Base-by-base conservation (phyloP, 2,329 filamentous ascomycete species). In the Pseudogymnoascus sp. region DNA sequence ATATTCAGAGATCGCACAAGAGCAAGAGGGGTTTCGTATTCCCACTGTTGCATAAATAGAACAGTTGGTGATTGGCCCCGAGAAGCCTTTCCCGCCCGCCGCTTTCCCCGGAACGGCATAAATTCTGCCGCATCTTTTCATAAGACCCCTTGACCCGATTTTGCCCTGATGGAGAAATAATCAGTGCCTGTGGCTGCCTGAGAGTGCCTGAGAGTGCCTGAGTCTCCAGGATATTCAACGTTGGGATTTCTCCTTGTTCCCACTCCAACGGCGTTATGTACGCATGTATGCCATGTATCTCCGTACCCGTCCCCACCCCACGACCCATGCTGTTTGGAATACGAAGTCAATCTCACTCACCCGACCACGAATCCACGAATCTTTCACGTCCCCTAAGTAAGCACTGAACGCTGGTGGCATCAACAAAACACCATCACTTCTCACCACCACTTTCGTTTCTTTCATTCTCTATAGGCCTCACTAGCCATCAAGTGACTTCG, bases 311-410 rank as follows among this genome's bases (percentile, higher is more conserved):
- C 49, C 19, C 49, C 49, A 55, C 49, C 16, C 10, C 10, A 33
- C 10, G 26, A 55, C 49, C 49, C 49, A 55, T 55, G 49, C 5
- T 33, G 29, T 55, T 55, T 55, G 49, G 49, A 55, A 55, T 55
- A 55, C 49, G 49, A 55, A 55, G 45, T 55, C 45, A 29, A 55
- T 33, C 45, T 55, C 49, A 55, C 49, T 21, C 49, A 21, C 29
- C 29, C 49, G 29, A 14, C 49, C 49, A 55, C 45, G 49, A 55
- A 55, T 55, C 49, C 49, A 55, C 45, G 49, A 55, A 55, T 55
- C 49, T 33, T 55, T 55, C 49, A 55, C 29, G 49, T 55, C 49
- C 49, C 49, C 29, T 33, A 55, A 12, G 29, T 21, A 33, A 55
- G 49, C 49, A 29, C 49, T 55, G 49, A 14, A 33, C 49, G 5